Evolutionary conservation across 257 asterid species (phyloP).

Genomic region (Solanum neorickii): DNA sequence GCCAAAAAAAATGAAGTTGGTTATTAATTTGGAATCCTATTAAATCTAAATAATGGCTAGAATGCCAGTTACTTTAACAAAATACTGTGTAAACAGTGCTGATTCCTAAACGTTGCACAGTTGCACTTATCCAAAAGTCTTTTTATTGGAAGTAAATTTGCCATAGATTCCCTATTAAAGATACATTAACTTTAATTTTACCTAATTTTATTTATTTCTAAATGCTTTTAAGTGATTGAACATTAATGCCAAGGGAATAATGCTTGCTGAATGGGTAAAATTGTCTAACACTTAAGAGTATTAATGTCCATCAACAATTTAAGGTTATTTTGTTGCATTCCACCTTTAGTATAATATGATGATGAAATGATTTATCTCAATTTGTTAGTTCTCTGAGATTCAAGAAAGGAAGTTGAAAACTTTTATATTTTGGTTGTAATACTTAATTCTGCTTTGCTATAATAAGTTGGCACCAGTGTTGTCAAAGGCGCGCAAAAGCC

Average conservation of each 20-base stretch:
- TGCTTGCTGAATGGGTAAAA: neutral
- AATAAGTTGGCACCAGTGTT: neutral
- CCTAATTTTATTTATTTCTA: neutral
- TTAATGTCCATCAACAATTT: neutral
- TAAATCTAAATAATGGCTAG: neutral
- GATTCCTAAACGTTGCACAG: neutral
- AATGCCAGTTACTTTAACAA: neutral
- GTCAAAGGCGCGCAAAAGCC: neutral
- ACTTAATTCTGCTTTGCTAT: neutral
- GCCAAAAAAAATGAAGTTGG: neutral
- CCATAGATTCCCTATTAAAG: neutral
- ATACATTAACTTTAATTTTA: neutral
- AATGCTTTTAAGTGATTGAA: neutral
- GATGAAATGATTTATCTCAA: neutral
- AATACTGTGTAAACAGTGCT: neutral
- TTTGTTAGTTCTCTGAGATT: neutral
- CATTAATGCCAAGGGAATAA: neutral
- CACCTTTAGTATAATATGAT: neutral
- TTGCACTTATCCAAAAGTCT: neutral
- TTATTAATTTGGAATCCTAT: neutral
- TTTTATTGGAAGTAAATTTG: neutral
- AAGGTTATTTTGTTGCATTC: neutral
- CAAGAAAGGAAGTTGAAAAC: neutral
- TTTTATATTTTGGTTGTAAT: neutral
- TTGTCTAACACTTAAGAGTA: neutral